Evolutionary conservation across 1,284 basidiomycete species (phyloP), one percentile per base, ranked within the genome.

Genomic region (Veloboletus limbatus): DNA sequence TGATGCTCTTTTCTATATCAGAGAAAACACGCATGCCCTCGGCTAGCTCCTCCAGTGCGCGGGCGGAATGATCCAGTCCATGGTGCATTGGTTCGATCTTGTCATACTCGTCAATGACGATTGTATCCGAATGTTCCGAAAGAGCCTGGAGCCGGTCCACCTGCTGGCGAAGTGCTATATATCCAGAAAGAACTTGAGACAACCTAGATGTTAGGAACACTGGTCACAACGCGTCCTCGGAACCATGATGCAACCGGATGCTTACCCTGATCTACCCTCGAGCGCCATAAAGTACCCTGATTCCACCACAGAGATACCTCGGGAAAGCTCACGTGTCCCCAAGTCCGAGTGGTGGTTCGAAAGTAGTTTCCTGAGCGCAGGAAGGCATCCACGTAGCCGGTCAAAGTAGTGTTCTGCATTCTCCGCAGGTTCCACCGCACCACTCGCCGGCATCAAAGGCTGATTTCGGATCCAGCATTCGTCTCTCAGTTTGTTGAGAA

Each of bases 311-410:
- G 79, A 83, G 18, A 91, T 68, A 6, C 87, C 92, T 47, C 91
- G 78, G 58, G 85, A 85, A 11, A 98, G 72, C 52, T 99, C 95
- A 7, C 88, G 82, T 10, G 91, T 92, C 8, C 81, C 77, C 33
- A 99, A 64, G 62, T 99, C 96, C 1, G 77, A 67, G 60, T 91
- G 87, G 66, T 97, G 95, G 25, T 75, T 68, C 8, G 79, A 73
- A 42, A 93, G 70, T 0, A 81, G 75, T 7, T 72, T 69, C 33
- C 92, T 77, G 33, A 98, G 71, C 10, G 74, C 73, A 5, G 88
- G 85, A 45, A 99, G 74, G 26, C 80, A 68, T 7, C 81, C 78
- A 16, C 80, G 75, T 25, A 96, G 69, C 20, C 85, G 81, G 55
- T 81, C 72, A 58, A 92, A 85, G 66, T 96, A 96, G 8, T 64